Evolutionary conservation across 169 alveolate genomes (phyloP), one percentile per base, ranked within the genome.

Genomic region (Plasmodium falciparum): DNA sequence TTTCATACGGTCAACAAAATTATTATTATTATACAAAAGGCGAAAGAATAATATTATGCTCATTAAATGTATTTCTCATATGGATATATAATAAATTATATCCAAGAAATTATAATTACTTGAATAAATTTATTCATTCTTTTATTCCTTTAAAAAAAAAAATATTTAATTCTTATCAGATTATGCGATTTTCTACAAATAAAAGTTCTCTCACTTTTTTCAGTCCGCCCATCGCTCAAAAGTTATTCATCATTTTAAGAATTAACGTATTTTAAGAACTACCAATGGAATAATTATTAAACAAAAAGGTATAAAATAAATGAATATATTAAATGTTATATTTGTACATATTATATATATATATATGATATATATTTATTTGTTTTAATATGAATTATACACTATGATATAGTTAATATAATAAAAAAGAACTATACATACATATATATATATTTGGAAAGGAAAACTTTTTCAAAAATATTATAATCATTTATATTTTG

Each of bases 201-300:
- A 39, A 17, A 83, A 83, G 83, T 33, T 33, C 54, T 70, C 39
- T 15, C 62, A 83, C 83, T 83, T 69, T 26, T 26, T 83, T 83
- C 85, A 62, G 91, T 83, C 91, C 91, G 91, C 91, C 91, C 91
- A 83, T 83, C 91, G 91, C 91, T 83, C 12, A 67, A 12, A 74
- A 69, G 72, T 58, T 83, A 20, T 56, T 83, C 91, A 83, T 83
- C 91, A 83, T 83, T 83, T 83, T 45, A 69, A 83, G 91, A 63
- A 83, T 83, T 83, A 70, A 43, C 39, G 54, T 33, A 22, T 26
- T 12, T 22, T 24, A 62, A 26, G 3, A 56, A 12, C 8, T 4
- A 33, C 45, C 45, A 33, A 33, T 3, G 45, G 7, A 33, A 33
- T 33, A 33, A 33, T 33, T 33, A 33, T 33, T 33, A 33, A 33